phyloP scores from a whole-genome alignment of 2,329 filamentous ascomycete species.

The Fusarium pseudograminearum region DNA sequence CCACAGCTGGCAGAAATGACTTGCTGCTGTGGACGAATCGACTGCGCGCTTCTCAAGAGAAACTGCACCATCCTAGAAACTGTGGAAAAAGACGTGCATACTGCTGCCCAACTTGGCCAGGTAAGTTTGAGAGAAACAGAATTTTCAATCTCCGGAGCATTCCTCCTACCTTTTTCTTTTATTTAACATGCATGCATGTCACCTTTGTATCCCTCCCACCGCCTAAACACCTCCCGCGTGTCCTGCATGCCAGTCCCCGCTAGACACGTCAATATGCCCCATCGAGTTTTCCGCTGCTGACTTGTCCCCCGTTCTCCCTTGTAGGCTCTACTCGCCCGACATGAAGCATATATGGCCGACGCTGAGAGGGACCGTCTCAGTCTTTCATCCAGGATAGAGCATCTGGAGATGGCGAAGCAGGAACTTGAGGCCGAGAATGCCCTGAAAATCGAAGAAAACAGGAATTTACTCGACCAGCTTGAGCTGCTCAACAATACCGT shows the following conservation, averaged over 20 bases:
- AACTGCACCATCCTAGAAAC: conserved; percentile 82
- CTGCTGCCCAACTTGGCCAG: conserved; percentile 89
- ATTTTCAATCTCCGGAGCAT: conserved; percentile 38
- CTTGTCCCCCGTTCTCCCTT: conserved; percentile 61
- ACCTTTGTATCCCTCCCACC: conserved; percentile 13
- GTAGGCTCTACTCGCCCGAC: conserved; percentile 90
- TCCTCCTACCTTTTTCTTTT: conserved; percentile 28
- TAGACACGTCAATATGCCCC: conserved; percentile 30
- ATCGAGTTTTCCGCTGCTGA: conserved; percentile 67
- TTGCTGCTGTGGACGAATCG: conserved; percentile 88
- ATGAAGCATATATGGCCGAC: conserved; percentile 94
- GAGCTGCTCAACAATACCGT: conserved; percentile 86
- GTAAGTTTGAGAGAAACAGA: conserved; percentile 68
- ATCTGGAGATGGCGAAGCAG: conserved; percentile 79
- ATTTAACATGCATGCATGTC: conserved; percentile 7
- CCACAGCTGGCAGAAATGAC: conserved; percentile 56
- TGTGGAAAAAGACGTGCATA: conserved; percentile 88
- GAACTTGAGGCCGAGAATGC: conserved; percentile 82
- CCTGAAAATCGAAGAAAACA: conserved; percentile 84
- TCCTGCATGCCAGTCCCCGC: conserved; percentile 43
- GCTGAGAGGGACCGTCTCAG: conserved; percentile 85
- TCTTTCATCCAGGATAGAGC: conserved; percentile 78
- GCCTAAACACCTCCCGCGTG: conserved; percentile 17
- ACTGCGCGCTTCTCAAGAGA: conserved; percentile 84
- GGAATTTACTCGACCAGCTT: conserved; percentile 82